These are phyloP conservation scores for Magnolia sinica DNA, from an alignment of 164 flowering plant genomes.

Conservation along the genomic window DNA sequence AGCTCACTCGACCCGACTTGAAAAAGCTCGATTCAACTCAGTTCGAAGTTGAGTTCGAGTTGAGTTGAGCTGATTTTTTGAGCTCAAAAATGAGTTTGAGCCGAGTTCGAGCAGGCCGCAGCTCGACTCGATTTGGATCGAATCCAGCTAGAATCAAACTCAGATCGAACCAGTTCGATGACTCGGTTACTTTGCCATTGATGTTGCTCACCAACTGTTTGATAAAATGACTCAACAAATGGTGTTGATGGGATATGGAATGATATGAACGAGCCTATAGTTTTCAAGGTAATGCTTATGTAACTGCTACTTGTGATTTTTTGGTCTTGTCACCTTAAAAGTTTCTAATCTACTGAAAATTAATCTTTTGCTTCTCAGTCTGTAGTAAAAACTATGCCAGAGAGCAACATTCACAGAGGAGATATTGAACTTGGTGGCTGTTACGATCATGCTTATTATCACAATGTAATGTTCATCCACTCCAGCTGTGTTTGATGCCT, in stretches of 20 bases:
- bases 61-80: no score
- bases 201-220: no score
- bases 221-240: conserved; percentile 17
- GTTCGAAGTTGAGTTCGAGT: no score
- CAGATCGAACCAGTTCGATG: no score
- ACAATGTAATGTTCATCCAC: conserved; percentile 54
- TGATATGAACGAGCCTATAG: conserved; percentile 97
- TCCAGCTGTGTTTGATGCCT: background rate
- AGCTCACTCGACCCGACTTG: no score
- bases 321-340: background rate
- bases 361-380: conserved; percentile 35
- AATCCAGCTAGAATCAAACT: no score
- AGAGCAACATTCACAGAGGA: conserved; percentile 81
- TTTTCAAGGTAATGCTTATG: conserved; percentile 59
- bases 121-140: no score
- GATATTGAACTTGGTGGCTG: conserved; percentile 81
- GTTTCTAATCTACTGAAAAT: background rate
- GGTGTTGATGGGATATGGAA: conserved; percentile 99
- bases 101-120: no score
- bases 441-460: conserved; percentile 75
- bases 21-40: no score
- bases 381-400: conserved; percentile 93
- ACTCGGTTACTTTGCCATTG: no score
- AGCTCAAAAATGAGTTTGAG: no score
- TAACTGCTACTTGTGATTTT: background rate